phyloP scores from a whole-genome alignment of 768 basidiomycete genomes.

The Rhizopogon sp. region DNA sequence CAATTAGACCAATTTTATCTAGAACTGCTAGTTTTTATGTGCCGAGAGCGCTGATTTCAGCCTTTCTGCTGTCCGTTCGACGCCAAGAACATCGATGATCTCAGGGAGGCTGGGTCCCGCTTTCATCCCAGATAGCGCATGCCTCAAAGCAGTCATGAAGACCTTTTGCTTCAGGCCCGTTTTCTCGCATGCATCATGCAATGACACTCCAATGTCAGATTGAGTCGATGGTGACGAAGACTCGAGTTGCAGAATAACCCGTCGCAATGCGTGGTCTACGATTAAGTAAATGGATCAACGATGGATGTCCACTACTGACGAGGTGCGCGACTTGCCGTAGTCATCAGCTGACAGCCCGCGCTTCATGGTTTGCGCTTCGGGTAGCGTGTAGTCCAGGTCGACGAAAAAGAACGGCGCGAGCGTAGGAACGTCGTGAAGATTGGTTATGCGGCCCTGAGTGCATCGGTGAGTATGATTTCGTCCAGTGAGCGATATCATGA shows the following conservation, averaged over 20 bases:
- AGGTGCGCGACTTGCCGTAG: slow-evolving; percentile 36
- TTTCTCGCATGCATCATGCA: slow-evolving; percentile 41
- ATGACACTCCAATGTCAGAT: slow-evolving; percentile 26
- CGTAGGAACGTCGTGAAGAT: slow-evolving; percentile 63
- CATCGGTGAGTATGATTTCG: neutral
- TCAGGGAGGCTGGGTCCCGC: slow-evolving; percentile 39
- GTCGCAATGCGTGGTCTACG: neutral
- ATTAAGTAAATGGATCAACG: slow-evolving; percentile 1
- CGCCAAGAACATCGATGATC: slow-evolving; percentile 34
- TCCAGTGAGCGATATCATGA: neutral
- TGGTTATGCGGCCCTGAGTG: slow-evolving; percentile 60
- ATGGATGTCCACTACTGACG: neutral
- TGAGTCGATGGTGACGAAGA: neutral
- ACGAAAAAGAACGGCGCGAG: slow-evolving; percentile 77
- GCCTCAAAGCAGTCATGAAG: slow-evolving; percentile 71
- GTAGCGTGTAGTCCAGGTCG: slow-evolving; percentile 52
- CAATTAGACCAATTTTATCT: neutral
- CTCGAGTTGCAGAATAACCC: neutral
- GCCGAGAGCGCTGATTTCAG: slow-evolving; percentile 10
- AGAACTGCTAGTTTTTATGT: neutral
- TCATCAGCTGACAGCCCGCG: slow-evolving; percentile 34
- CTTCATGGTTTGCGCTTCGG: slow-evolving; percentile 53
- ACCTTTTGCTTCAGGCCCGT: slow-evolving; percentile 38
- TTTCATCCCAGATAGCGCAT: slow-evolving; percentile 81
- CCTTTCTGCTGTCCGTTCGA: slow-evolving; percentile 16